These are phyloP conservation scores for Vitis hybrid DNA, from an alignment of 177 flowering plant genomes.

Conservation along the genomic window DNA sequence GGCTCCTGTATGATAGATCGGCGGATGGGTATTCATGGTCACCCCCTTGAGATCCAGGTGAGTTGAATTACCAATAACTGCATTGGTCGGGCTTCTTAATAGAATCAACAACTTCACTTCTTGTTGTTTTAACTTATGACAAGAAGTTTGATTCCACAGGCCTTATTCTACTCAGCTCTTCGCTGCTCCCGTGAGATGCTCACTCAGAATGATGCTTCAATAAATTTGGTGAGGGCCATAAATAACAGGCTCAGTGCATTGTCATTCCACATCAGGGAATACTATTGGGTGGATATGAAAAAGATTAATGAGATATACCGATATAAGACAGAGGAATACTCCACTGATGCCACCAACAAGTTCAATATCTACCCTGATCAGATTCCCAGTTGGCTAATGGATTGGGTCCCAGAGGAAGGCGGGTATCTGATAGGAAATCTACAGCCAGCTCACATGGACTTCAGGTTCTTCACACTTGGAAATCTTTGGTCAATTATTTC, in stretches of 20 bases:
- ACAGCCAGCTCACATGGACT: constrained; percentile 88
- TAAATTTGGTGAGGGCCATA: constrained; percentile 69
- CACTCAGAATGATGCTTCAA: constrained; percentile 67
- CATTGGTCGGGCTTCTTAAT: too few relatives aligned
- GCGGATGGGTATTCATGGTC: constrained; percentile 71
- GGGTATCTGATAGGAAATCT: constrained; percentile 69
- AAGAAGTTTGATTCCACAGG: constrained; percentile 42
- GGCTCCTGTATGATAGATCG: constrained; percentile 80
- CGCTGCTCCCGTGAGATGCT: constrained; percentile 93
- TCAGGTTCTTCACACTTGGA: constrained; percentile 90
- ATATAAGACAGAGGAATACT: constrained; percentile 95
- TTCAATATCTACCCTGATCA: constrained; percentile 98
- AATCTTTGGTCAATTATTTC: constrained; percentile 88
- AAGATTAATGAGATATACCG: constrained; percentile 94
- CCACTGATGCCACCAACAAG: constrained; percentile 86
- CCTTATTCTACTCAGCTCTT: constrained; percentile 84
- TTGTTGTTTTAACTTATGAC: constrained; percentile 1
- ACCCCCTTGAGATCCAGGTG: constrained; percentile 72
- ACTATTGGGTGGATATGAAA: constrained; percentile 94
- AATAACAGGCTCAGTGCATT: constrained; percentile 94
- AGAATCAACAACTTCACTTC: not conserved
- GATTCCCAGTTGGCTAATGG: constrained; percentile 86
- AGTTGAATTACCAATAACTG: constrained; percentile 14
- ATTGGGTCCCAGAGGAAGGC: constrained; percentile 89
- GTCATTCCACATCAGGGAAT: constrained; percentile 94